These are phyloP conservation scores for Collybiopsis confluens DNA, from an alignment of 768 basidiomycete genomes.

Conservation along the genomic window DNA sequence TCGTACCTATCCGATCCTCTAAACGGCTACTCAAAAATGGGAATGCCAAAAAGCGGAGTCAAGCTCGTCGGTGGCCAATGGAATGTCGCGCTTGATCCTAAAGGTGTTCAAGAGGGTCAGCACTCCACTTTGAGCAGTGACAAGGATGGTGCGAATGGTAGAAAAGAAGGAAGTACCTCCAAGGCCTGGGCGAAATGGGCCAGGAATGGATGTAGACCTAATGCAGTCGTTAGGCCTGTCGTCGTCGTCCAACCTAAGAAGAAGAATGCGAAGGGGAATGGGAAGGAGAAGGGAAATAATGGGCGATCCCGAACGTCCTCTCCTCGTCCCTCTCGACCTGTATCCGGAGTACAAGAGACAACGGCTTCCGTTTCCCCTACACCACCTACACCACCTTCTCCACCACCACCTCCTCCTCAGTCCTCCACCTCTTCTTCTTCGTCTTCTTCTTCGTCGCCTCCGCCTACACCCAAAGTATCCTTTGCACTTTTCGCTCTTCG, in stretches of 20 bases:
- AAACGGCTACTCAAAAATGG: slow-evolving; percentile 81
- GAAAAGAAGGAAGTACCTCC: too few relatives aligned
- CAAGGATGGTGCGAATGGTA: slow-evolving; percentile 34
- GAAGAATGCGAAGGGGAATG: slow-evolving; percentile 6
- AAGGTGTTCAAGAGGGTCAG: slow-evolving; percentile 41
- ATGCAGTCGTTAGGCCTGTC: slow-evolving; percentile 61
- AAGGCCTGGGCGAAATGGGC: slow-evolving; percentile 44
- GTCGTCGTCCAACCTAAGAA: slow-evolving; percentile 14
- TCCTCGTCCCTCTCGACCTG: too few relatives aligned
- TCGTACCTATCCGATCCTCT: slow-evolving; percentile 74
- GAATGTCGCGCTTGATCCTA: slow-evolving; percentile 73
- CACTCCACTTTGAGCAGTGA: neutral
- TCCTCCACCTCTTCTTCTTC: slow-evolving; percentile 45
- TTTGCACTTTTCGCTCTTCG: slow-evolving; percentile 81
- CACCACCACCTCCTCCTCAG: neutral
- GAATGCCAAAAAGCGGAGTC: slow-evolving; percentile 81
- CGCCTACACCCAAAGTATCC: too few relatives aligned
- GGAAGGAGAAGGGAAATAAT: slow-evolving; percentile 22
- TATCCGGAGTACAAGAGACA: too few relatives aligned
- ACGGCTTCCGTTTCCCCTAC: too few relatives aligned
- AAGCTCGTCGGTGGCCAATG: slow-evolving; percentile 75
- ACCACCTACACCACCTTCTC: neutral
- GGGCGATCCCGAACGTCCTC: too few relatives aligned
- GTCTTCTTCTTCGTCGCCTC: too few relatives aligned
- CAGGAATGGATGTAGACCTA: slow-evolving; percentile 60